phyloP scores from a whole-genome alignment of 352 stramenopile genomes.

The Globisporangium alternatum region DNA sequence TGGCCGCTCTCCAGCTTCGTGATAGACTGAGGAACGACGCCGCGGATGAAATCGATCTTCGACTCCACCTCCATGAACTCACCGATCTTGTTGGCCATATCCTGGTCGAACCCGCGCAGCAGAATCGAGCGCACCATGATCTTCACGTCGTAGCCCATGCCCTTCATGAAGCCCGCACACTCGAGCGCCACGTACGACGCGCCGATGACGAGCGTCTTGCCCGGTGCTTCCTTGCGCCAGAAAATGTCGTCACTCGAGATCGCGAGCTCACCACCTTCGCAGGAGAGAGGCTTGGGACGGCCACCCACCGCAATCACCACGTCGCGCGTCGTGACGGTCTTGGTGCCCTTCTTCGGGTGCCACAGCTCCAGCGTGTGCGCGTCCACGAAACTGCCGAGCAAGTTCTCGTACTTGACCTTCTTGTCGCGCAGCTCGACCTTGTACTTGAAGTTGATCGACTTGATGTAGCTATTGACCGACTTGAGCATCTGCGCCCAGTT shows the following conservation, averaged over 20 bases:
- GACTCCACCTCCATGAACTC: constrained; percentile 91
- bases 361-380: constrained; percentile 91
- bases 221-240: constrained; percentile 83
- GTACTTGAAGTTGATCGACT: constrained; percentile 98
- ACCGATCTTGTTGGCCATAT: constrained; percentile 94
- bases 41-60: constrained; percentile 91
- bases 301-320: constrained; percentile 96
- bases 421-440: constrained; percentile 95
- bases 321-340: constrained; percentile 88
- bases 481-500: constrained; percentile 91
- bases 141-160: constrained; percentile 95
- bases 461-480: constrained; percentile 97
- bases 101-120: constrained; percentile 96
- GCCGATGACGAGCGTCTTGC: constrained; percentile 96
- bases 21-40: constrained; percentile 89
- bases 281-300: constrained; percentile 86
- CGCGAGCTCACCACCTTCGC: constrained; percentile 89
- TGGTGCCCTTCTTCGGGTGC: constrained; percentile 87
- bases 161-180: constrained; percentile 96
- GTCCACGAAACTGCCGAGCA: constrained; percentile 92
- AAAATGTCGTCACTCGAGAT: constrained; percentile 92
- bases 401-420: constrained; percentile 93
- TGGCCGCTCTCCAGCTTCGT: constrained; percentile 86
- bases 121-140: constrained; percentile 97
- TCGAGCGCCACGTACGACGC: constrained; percentile 98